phyloP scores from a whole-genome alignment of 2,329 filamentous ascomycete species.

The Curvularia eragrostidis region DNA sequence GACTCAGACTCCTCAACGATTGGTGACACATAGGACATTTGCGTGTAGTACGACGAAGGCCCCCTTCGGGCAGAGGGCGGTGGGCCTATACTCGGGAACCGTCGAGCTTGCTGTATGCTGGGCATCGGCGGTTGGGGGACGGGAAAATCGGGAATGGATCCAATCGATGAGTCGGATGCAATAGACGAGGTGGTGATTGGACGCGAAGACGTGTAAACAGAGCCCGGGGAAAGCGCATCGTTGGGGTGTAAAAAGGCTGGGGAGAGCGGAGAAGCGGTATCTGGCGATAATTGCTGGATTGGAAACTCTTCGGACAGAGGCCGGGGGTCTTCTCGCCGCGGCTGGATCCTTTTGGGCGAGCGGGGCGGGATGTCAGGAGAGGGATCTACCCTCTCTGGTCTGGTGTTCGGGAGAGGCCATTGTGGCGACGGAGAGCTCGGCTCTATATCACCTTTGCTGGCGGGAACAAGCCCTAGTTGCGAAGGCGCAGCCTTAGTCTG shows the following conservation, averaged over 20 bases:
- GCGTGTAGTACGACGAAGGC: constrained; percentile 58
- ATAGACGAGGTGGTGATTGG: constrained; percentile 49
- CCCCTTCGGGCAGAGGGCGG: constrained; percentile 58
- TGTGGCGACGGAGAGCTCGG: constrained; percentile 49
- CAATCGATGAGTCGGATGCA: constrained; percentile 51
- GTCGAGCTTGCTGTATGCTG: constrained; percentile 46
- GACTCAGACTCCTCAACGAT: constrained; percentile 58
- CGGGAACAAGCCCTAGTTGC: constrained; percentile 26
- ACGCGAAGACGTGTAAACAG: constrained; percentile 39
- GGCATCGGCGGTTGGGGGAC: constrained; percentile 45
- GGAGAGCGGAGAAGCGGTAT: constrained; percentile 29
- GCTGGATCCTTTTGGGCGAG: constrained; percentile 46
- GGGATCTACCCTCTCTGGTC: constrained; percentile 33
- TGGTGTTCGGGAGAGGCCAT: constrained; percentile 56
- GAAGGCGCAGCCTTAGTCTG: constrained; percentile 21
- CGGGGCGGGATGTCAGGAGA: constrained; percentile 32
- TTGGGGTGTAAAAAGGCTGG: constrained; percentile 36
- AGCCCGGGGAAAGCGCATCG: constrained; percentile 43
- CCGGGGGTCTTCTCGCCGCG: constrained; percentile 52
- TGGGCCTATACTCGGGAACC: constrained; percentile 54
- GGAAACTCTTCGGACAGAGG: constrained; percentile 47
- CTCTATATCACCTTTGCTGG: constrained; percentile 20
- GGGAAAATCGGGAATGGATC: constrained; percentile 53
- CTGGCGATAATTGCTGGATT: constrained; percentile 39
- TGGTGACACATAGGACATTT: constrained; percentile 56